Evolutionary conservation across 2,329 filamentous ascomycete species (phyloP).

Genomic region (Fusarium lateritium): DNA sequence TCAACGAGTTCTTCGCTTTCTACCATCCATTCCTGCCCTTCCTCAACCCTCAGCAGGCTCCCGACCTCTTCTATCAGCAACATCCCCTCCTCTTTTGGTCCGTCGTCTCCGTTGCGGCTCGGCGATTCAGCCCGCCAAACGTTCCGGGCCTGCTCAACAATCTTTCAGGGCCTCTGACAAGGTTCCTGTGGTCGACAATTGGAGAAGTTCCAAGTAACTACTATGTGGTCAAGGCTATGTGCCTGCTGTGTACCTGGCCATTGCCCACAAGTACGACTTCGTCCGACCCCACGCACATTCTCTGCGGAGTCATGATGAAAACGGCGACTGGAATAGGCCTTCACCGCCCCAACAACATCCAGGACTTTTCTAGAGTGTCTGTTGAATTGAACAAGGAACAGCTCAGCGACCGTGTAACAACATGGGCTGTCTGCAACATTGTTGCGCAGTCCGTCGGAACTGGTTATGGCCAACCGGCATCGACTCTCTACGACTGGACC

Average conservation of each 20-base stretch:
- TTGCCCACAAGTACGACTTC: slow-evolving; percentile 85
- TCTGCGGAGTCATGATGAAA: slow-evolving; percentile 89
- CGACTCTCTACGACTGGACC: slow-evolving; percentile 83
- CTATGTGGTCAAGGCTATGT: slow-evolving; percentile 85
- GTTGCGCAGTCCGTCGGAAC: slow-evolving; percentile 87
- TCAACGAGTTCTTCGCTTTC: slow-evolving; percentile 80
- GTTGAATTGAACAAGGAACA: slow-evolving; percentile 84
- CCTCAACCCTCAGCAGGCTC: slow-evolving; percentile 74
- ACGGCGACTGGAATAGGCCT: slow-evolving; percentile 87
- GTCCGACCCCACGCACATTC: slow-evolving; percentile 84
- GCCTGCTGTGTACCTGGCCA: slow-evolving; percentile 85
- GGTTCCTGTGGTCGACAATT: slow-evolving; percentile 83
- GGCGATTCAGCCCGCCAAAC: slow-evolving; percentile 71
- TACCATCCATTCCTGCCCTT: slow-evolving; percentile 87
- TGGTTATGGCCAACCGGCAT: slow-evolving; percentile 85
- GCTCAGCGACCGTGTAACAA: slow-evolving; percentile 82
- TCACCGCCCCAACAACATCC: slow-evolving; percentile 84
- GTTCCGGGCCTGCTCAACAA: slow-evolving; percentile 76
- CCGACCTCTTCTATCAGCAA: slow-evolving; percentile 82
- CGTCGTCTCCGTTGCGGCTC: slow-evolving; percentile 81
- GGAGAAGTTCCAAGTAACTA: slow-evolving; percentile 84
- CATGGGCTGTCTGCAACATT: slow-evolving; percentile 89
- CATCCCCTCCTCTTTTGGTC: slow-evolving; percentile 90
- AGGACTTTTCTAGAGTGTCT: slow-evolving; percentile 84
- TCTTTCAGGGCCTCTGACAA: slow-evolving; percentile 77